Evolutionary conservation across 345 rosid genomes (phyloP).

Genomic region (Acer yangbiense): DNA sequence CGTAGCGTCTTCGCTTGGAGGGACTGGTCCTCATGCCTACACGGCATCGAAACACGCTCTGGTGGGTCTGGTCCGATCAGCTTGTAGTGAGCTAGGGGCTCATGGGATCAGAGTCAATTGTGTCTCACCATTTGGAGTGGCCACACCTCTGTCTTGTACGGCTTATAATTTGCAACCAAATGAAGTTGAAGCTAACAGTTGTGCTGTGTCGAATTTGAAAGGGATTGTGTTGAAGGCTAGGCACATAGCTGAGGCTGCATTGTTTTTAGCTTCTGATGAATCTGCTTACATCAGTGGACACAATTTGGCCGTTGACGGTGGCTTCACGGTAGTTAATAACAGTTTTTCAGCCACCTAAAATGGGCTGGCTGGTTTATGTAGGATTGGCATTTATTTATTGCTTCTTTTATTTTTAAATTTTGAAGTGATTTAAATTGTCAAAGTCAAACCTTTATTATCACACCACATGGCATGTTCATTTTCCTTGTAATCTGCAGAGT

Average conservation of each 20-base stretch:
- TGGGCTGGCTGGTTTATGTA: background rate
- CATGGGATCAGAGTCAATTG: slow-evolving; percentile 89
- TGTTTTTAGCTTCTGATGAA: slow-evolving; percentile 89
- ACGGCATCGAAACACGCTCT: slow-evolving; percentile 81
- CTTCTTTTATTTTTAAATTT: slow-evolving; percentile 3
- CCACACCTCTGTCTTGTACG: slow-evolving; percentile 70
- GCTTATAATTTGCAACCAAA: slow-evolving; percentile 49
- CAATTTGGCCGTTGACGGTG: slow-evolving; percentile 85
- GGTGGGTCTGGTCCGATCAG: slow-evolving; percentile 67
- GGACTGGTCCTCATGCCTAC: slow-evolving; percentile 78
- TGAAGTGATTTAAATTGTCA: background rate
- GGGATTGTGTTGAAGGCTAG: slow-evolving; percentile 68
- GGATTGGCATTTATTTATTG: background rate
- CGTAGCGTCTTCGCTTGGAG: slow-evolving; percentile 55
- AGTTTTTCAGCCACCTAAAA: slow-evolving; percentile 27
- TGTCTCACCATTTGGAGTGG: slow-evolving; percentile 81
- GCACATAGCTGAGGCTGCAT: slow-evolving; percentile 80
- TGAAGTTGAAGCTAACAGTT: slow-evolving; percentile 49
- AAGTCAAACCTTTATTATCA: slow-evolving; percentile 36
- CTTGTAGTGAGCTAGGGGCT: slow-evolving; percentile 74
- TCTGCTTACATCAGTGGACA: slow-evolving; percentile 84
- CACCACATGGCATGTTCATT: slow-evolving; percentile 46
- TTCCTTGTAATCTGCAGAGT: slow-evolving; percentile 34
- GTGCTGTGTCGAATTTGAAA: slow-evolving; percentile 53
- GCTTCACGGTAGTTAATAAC: slow-evolving; percentile 61